These are phyloP conservation scores for Fusarium tanahbumbuense DNA, from an alignment of 2,329 filamentous ascomycete species.

Conservation along the genomic window DNA sequence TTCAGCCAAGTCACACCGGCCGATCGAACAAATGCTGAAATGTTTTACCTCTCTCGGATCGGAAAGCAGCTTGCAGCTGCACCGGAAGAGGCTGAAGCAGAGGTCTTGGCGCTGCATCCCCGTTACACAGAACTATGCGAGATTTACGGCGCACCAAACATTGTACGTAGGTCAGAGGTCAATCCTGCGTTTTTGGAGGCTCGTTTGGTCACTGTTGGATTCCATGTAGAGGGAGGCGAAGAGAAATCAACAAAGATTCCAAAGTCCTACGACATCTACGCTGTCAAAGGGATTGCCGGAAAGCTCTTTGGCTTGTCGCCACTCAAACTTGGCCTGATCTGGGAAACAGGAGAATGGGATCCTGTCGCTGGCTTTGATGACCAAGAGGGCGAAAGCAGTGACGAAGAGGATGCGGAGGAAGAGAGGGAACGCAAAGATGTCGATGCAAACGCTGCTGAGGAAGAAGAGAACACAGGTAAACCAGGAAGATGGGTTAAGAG, in stretches of 20 bases:
- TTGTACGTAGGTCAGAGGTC: slow-evolving; percentile 67
- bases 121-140: slow-evolving; percentile 80
- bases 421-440: slow-evolving; percentile 43
- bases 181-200: slow-evolving; percentile 87
- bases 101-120: slow-evolving; percentile 73
- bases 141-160: slow-evolving; percentile 76
- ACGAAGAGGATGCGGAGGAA: slow-evolving; percentile 60
- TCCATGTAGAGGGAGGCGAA: slow-evolving; percentile 49
- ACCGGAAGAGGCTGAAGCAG: slow-evolving; percentile 62
- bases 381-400: slow-evolving; percentile 65
- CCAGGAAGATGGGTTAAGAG: slow-evolving; percentile 76
- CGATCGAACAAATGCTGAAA: slow-evolving; percentile 88
- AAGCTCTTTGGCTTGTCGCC: slow-evolving; percentile 75
- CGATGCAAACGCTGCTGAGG: slow-evolving; percentile 43
- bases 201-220: slow-evolving; percentile 75
- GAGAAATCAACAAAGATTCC: slow-evolving; percentile 69
- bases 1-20: slow-evolving; percentile 76
- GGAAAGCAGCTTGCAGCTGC: slow-evolving; percentile 76
- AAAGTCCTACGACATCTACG: slow-evolving; percentile 82
- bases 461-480: slow-evolving; percentile 45
- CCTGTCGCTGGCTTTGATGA: slow-evolving; percentile 74
- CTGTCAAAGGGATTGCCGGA: slow-evolving; percentile 81
- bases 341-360: slow-evolving; percentile 94
- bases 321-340: slow-evolving; percentile 74
- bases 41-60: slow-evolving; percentile 91